Evolutionary conservation across 129 eudicot species (phyloP).

Genomic region (carrot (Daucus carota)): DH1_v3.0 NC_030386.2:29685001-29685500

Average conservation of each 20-base stretch:
- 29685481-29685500: neutral
- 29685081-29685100: neutral
- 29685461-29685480: neutral
- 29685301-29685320: slow-evolving; percentile 50
- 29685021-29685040: neutral
- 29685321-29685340: slow-evolving; percentile 50
- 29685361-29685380: slow-evolving; percentile 50
- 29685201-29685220: slow-evolving; percentile 11
- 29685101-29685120: neutral
- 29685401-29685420: slow-evolving; percentile 43
- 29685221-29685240: slow-evolving; percentile 13
- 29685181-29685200: neutral
- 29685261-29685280: slow-evolving; percentile 47
- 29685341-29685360: slow-evolving; percentile 45
- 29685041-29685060: neutral
- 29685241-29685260: slow-evolving; percentile 33
- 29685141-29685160: slow-evolving; percentile 19
- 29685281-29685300: slow-evolving; percentile 36
- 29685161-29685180: neutral
- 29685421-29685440: neutral
- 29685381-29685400: slow-evolving; percentile 52
- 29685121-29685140: slow-evolving; percentile 14
- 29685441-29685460: neutral
- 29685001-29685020: too few relatives aligned
- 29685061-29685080: neutral